These are phyloP conservation scores for Saksenaea vasiformis DNA, from an alignment of 371 early-diverging fungal species.

Conservation along the genomic window DNA sequence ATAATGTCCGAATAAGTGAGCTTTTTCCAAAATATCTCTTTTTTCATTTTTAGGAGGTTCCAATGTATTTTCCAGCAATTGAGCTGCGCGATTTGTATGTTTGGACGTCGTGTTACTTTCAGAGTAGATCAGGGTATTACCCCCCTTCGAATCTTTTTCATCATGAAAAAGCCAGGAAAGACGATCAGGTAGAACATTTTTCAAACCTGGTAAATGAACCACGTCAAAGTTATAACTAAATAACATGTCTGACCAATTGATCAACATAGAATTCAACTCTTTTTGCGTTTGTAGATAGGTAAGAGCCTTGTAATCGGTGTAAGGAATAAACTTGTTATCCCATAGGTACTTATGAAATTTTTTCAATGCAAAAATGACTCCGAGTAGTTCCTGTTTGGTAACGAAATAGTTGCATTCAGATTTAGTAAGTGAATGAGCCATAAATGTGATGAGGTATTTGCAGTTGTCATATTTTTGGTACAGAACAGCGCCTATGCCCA, in stretches of 20 bases:
- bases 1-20: constrained; percentile 21
- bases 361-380: constrained; percentile 18
- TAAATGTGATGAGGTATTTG: constrained; percentile 21
- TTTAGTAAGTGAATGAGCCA: constrained; percentile 14
- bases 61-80: not conserved
- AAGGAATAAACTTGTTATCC: constrained; percentile 17
- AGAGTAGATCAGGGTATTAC: not conserved
- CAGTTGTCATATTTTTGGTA: constrained; percentile 17
- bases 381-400: constrained; percentile 17
- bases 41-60: constrained; percentile 8
- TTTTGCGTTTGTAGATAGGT: constrained; percentile 22
- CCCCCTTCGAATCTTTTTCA: constrained; percentile 20
- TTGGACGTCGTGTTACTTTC: too few relatives aligned
- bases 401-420: constrained; percentile 14
- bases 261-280: constrained; percentile 18
- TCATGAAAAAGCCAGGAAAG: constrained; percentile 19
- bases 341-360: constrained; percentile 34
- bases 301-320: constrained; percentile 4
- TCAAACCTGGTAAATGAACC: constrained; percentile 23
- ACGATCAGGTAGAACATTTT: constrained; percentile 21
- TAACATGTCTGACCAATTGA: constrained; percentile 25
- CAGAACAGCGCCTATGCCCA: constrained; percentile 37
- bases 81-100: not conserved
- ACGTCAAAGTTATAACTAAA: constrained; percentile 23
- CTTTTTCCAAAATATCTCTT: constrained; percentile 11